Base-by-base conservation (phyloP, 2,329 filamentous ascomycete species). In the Westerdykella ornata region DNA sequence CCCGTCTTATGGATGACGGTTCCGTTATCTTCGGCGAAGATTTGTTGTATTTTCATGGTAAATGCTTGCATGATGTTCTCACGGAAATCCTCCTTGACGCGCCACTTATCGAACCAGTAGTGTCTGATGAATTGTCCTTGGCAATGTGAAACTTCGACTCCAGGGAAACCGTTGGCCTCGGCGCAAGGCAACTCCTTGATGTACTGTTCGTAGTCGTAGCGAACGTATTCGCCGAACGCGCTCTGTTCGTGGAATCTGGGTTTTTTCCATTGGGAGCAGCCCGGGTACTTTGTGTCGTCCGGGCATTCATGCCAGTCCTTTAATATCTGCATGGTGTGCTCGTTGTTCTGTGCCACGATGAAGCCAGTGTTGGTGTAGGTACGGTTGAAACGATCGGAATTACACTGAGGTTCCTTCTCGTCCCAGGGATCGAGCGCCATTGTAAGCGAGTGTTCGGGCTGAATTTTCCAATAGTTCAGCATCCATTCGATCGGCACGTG, bases 331-430 rank as follows among this genome's bases (percentile, higher is more conserved):
- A 68, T 68, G 1, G 72, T 73, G 47, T 67, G 68, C 13, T 65
- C 55, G 49, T 72, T 72, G 56, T 74, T 74, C 59, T 76, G 73
- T 3, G 73, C 68, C 30, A 76, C 60, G 55, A 76, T 74, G 63
- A 76, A 76, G 14, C 73, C 73, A 1, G 73, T 74, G 62, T 76
- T 76, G 51, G 65, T 65, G 68, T 72, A 49, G 63, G 61, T 61
- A 37, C 59, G 59, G 45, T 68, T 68, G 45, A 65, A 61, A 38
- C 60, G 59, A 47, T 73, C 71, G 9, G 60, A 64, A 56, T 72
- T 72, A 45, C 46, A 57, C 18, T 63, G 51, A 12, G 56, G 56
- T 34, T 65, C 46, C n/a, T 51, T 48, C 0, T 51, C 42, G 17
- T 52, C 52, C 59, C 61, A 61, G 3, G 71, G 70, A 33, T 74